Conservation (phyloP, 345 rosid species). For the Eucalyptus polybractea region DNA sequence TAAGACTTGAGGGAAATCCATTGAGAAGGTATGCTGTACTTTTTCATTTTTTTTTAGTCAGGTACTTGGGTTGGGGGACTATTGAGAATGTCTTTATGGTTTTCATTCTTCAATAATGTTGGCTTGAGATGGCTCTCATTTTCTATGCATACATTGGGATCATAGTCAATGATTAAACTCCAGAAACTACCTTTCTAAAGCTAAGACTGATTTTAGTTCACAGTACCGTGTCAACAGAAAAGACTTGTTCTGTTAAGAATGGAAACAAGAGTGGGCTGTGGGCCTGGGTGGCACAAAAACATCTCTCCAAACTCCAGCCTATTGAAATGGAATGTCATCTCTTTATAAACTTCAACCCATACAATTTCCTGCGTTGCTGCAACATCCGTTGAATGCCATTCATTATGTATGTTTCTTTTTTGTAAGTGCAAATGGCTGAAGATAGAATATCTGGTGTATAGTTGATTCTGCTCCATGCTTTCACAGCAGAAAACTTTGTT, state of each 20-base stretch:
- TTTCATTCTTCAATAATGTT: not conserved
- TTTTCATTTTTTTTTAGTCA: not conserved
- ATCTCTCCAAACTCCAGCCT: not conserved
- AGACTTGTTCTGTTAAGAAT: not conserved
- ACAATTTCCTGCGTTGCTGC: not conserved
- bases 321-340: not conserved
- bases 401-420: not conserved
- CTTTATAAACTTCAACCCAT: not conserved
- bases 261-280: not conserved
- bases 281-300: not conserved
- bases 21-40: constrained; percentile 49
- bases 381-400: not conserved
- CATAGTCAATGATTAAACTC: not conserved
- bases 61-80: not conserved
- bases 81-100: not conserved
- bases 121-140: not conserved
- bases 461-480: not conserved
- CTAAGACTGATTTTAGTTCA: not conserved
- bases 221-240: not conserved
- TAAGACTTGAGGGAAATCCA: constrained; percentile 87
- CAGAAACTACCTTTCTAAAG: not conserved
- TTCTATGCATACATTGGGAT: not conserved
- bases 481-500: not conserved
- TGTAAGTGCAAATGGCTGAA: not conserved
- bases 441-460: not conserved